Conservation (phyloP, 495 filamentous ascomycete species). For the Cenococcum geophilum region DNA sequence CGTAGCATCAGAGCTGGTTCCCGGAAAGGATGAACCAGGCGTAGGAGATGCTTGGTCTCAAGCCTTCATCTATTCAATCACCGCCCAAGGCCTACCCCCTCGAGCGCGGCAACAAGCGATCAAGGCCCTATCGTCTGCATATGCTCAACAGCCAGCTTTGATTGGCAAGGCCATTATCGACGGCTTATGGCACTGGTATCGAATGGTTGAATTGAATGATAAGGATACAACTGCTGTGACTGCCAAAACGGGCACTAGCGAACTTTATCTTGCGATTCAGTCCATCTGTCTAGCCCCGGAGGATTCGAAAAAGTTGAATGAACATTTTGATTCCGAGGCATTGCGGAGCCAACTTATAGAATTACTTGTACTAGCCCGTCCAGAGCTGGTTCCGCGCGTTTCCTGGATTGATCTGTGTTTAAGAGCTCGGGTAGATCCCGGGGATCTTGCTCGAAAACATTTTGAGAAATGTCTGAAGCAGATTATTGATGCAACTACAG, state of each 20-base stretch:
- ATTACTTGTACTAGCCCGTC: conserved; percentile 69
- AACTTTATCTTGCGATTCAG: conserved; percentile 59
- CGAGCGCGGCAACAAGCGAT: conserved; percentile 54
- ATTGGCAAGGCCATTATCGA: conserved; percentile 57
- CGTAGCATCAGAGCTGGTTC: conserved; percentile 43
- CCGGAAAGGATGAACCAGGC: conserved; percentile 5
- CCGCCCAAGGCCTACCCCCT: conserved; percentile 51
- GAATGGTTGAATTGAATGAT: conserved; percentile 55
- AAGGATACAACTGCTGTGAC: conserved; percentile 69
- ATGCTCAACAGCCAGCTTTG: conserved; percentile 47
- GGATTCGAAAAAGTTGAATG: conserved; percentile 38
- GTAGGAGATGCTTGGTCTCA: conserved; percentile 63
- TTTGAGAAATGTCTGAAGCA: conserved; percentile 48
- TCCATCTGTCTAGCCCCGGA: conserved; percentile 57
- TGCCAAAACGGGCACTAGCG: conserved; percentile 58
- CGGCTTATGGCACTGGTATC: conserved; percentile 79
- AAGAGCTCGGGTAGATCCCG: conserved; percentile 72
- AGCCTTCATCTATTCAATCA: conserved; percentile 72
- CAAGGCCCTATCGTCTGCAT: conserved; percentile 52
- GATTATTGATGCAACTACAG: conserved; percentile 47
- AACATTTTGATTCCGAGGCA: conserved; percentile 33
- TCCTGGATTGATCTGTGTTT: conserved; percentile 88
- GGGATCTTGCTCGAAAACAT: conserved; percentile 55
- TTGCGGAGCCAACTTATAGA: conserved; percentile 52
- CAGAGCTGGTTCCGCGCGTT: conserved; percentile 65